Conservation (phyloP, 2,329 filamentous ascomycete genomes). For the Mollisiaceae sp. region DNA sequence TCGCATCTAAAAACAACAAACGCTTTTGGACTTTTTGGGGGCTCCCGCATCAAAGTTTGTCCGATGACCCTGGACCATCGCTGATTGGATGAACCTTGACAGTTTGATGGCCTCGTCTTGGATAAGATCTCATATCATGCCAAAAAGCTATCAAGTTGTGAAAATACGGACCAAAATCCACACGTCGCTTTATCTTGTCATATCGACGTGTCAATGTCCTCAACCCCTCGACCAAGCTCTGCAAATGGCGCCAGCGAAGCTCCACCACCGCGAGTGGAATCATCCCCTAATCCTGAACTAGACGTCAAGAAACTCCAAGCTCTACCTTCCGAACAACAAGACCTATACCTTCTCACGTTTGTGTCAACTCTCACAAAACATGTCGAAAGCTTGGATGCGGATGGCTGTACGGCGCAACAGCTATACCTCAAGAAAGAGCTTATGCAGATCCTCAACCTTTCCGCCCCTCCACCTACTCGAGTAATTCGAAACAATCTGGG, state of each 20-base stretch:
- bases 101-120: constrained; percentile 18
- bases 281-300: constrained; percentile 72
- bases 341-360: constrained; percentile 90
- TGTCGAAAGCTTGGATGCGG: constrained; percentile 73
- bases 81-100: constrained; percentile 22
- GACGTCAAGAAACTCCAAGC: constrained; percentile 88
- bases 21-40: neutral
- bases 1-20: neutral
- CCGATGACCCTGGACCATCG: constrained; percentile 2
- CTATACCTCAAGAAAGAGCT: constrained; percentile 92
- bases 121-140: constrained; percentile 13
- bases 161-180: constrained; percentile 6
- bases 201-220: constrained; percentile 41
- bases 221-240: constrained; percentile 37
- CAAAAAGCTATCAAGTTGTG: constrained; percentile 3
- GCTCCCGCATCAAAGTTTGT: constrained; percentile 23
- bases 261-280: constrained; percentile 45
- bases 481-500: constrained; percentile 91
- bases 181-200: constrained; percentile 17
- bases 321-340: constrained; percentile 92
- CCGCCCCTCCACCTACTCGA: constrained; percentile 80
- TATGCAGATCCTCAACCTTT: constrained; percentile 87
- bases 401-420: constrained; percentile 87
- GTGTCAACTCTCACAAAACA: constrained; percentile 82
- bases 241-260: constrained; percentile 43